Conservation (phyloP, 768 basidiomycete genomes). For the Lentinula aciculospora region DNA sequence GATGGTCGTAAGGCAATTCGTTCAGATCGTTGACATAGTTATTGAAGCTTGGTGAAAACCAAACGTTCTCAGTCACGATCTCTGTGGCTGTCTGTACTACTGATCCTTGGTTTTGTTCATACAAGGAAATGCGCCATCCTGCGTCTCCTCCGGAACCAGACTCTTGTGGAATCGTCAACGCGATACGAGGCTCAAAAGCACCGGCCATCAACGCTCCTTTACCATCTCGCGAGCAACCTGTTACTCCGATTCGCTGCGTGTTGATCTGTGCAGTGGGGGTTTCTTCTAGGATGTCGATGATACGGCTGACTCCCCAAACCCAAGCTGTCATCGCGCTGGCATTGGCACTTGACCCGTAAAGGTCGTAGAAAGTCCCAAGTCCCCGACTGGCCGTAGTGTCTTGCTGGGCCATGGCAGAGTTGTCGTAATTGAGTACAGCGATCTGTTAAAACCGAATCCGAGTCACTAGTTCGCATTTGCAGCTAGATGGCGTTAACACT, state of each 20-base stretch:
- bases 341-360: constrained; percentile 41
- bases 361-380: constrained; percentile 49
- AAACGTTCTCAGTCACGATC: constrained; percentile 58
- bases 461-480: constrained; percentile 11
- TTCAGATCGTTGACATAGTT: constrained; percentile 38
- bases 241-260: constrained; percentile 42
- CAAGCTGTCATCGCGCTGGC: constrained; percentile 56
- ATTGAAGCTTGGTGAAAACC: constrained; percentile 49
- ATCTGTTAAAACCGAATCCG: background rate
- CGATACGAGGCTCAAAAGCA: constrained; percentile 53
- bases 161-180: constrained; percentile 57
- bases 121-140: constrained; percentile 57
- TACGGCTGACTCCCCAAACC: constrained; percentile 56
- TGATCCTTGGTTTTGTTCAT: constrained; percentile 35
- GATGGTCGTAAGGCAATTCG: constrained; percentile 55
- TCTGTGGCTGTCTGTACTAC: constrained; percentile 49
- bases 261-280: constrained; percentile 44
- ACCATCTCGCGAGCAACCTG: constrained; percentile 57
- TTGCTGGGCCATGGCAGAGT: constrained; percentile 50
- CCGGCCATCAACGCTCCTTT: constrained; percentile 57
- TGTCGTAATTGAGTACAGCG: constrained; percentile 47
- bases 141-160: constrained; percentile 55
- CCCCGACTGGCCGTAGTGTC: constrained; percentile 39
- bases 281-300: constrained; percentile 54
- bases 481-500: background rate